Conservation (phyloP, 202 grass and related monocot genomes). For the Elaeis oleifera region DNA sequence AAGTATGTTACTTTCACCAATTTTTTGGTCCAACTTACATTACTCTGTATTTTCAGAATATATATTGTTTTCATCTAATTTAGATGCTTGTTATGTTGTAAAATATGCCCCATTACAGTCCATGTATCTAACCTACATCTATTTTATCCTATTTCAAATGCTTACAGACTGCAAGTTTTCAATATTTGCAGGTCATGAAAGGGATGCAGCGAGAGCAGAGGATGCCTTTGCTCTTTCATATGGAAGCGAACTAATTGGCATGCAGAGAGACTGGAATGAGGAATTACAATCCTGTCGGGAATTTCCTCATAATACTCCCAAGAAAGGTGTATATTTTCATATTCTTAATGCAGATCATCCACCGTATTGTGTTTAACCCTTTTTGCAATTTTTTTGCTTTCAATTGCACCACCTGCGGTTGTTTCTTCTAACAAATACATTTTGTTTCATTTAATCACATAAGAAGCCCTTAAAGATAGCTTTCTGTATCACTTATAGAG, state of each 20-base stretch:
- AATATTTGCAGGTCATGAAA: constrained; percentile 66
- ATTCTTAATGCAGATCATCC: neutral
- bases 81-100: too few species aligned
- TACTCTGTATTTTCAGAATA: too few species aligned
- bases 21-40: too few species aligned
- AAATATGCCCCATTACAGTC: too few species aligned
- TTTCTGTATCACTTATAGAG: neutral
- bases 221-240: constrained; percentile 72
- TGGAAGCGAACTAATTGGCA: constrained; percentile 90
- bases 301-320: constrained; percentile 79
- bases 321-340: constrained; percentile 48
- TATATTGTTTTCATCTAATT: too few species aligned
- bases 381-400: neutral
- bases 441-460: too few species aligned
- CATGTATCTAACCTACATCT: too few species aligned
- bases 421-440: too few species aligned
- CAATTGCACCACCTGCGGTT: too few species aligned
- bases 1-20: too few species aligned
- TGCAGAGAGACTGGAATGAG: constrained; percentile 99
- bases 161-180: neutral
- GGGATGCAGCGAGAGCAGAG: constrained; percentile 83
- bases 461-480: constrained; percentile 1
- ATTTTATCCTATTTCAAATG: too few species aligned
- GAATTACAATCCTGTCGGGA: constrained; percentile 92
- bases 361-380: constrained; percentile 11